Base-by-base conservation (phyloP, 2,329 filamentous ascomycete genomes). In the Xylaria arbuscula region DNA sequence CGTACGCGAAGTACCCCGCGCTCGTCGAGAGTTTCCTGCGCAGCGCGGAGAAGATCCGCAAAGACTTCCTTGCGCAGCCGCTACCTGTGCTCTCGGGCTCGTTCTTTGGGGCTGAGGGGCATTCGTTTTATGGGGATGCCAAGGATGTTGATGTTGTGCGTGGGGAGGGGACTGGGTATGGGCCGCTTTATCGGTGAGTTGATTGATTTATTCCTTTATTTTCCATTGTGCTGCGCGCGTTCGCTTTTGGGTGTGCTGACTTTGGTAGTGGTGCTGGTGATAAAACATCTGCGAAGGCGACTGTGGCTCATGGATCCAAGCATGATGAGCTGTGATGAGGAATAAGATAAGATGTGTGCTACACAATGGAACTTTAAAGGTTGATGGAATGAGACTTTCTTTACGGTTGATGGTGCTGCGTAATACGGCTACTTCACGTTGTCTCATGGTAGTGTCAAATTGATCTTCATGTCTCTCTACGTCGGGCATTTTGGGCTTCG, bases 11-110 rank as follows among this genome's bases (percentile, higher is more conserved):
- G 3, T 82, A 82, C 51, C 62, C 61, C 0, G 70, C 71, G 1
- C 76, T 80, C 0, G 77, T 72, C 17, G 70, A 75, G 6, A 72
- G 72, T 6, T 82, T 83, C 45, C 66, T 82, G 3, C 61, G 59
- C 1, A 81, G 77, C 32, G 81, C 78, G 0, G 70, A 71, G n/a
- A 73, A 72, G 47, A 72, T 83, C 9, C 78, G 80, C 68, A 69
- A 71, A 3, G 72, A 72, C 0, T 73, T 72, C 38, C 61, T 62
- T 3, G 67, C 76, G 5, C 69, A 69, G 5, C 76, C 79, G 3
- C 70, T 74, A 15, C 76, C 77, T 1, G 70, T 67, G 3, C 72
- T 79, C 1, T 68, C 73, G 51, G 76, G 78, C 0, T 69, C 68
- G 6, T 76, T 78, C 50, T 72, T 72, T 53, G 72, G 70, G 10